Percentiles rank a stretch among this genome's conserved stretches.
These are phyloP conservation scores for Chiua virens DNA, from an alignment of 768 basidiomycete genomes.

Conservation along the genomic window DNA sequence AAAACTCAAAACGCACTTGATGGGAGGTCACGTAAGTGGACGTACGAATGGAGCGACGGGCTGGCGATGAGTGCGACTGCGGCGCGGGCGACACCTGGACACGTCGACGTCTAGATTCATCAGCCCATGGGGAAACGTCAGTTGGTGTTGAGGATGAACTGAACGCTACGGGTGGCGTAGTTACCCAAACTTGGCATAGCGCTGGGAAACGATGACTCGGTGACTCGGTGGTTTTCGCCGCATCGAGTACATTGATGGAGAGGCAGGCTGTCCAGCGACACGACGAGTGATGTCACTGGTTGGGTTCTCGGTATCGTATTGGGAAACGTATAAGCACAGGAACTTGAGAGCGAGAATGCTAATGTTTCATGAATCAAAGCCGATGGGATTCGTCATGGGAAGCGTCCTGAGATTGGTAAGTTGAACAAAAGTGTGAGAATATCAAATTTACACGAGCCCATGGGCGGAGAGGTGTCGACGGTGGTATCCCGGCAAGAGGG, in stretches of 20 bases:
- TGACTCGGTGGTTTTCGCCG: not conserved
- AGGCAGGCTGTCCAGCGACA: constrained; percentile 5
- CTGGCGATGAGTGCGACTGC: not conserved
- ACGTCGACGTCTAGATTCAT: not conserved
- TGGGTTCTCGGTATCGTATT: not conserved
- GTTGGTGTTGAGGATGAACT: not conserved
- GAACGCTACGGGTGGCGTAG: not conserved
- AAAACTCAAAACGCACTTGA: constrained; percentile 9
- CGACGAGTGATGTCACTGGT: constrained; percentile 2
- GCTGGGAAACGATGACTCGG: not conserved
- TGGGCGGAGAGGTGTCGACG: not conserved
- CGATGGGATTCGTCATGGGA: not conserved
- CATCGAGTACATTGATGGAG: not conserved
- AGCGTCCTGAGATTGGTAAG: constrained; percentile 11
- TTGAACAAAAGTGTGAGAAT: constrained; percentile 22
- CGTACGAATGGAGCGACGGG: not conserved
- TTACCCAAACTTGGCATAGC: not conserved
- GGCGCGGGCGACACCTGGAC: not conserved
- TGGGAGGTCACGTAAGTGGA: constrained; percentile 23
- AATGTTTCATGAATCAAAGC: not conserved
- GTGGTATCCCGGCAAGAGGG: constrained; percentile 4
- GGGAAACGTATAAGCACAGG: not conserved
- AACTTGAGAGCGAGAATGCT: not conserved
- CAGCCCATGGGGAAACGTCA: not conserved
- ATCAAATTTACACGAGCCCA: not conserved